A percentile compares a stretch with the other conserved stretches of the same genome.
Evolutionary conservation across 2,329 filamentous ascomycete species (phyloP).

Genomic region (Byssoonygena ceratinophila): DNA sequence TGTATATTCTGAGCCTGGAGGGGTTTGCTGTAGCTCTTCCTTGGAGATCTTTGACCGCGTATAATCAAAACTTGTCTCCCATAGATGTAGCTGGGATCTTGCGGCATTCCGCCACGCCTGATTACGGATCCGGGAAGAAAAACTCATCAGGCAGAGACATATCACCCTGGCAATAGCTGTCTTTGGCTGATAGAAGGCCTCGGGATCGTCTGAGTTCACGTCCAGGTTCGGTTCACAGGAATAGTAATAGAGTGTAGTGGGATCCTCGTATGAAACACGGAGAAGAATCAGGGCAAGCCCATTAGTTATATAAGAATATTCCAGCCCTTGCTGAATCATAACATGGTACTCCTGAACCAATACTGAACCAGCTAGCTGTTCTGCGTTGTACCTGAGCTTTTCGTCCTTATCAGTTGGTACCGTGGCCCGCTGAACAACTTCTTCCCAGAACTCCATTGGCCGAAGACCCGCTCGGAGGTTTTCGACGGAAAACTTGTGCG

Average conservation of each 20-base stretch:
- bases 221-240: slow-evolving; percentile 22
- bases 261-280: slow-evolving; percentile 18
- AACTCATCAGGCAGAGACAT: slow-evolving; percentile 22
- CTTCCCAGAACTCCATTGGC: slow-evolving; percentile 17
- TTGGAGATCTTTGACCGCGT: slow-evolving; percentile 17
- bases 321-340: slow-evolving; percentile 15
- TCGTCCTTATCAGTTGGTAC: slow-evolving; percentile 15
- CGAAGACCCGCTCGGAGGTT: slow-evolving; percentile 15
- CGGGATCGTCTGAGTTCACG: slow-evolving; percentile 10
- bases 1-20: slow-evolving; percentile 17
- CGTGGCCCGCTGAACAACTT: slow-evolving; percentile 17
- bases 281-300: slow-evolving; percentile 13
- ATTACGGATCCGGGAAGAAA: slow-evolving; percentile 14
- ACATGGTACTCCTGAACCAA: slow-evolving; percentile 14
- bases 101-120: slow-evolving; percentile 20
- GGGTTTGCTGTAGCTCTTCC: slow-evolving; percentile 17
- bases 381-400: slow-evolving; percentile 21
- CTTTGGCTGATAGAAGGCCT: slow-evolving; percentile 12
- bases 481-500: slow-evolving; percentile 18
- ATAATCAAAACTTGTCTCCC: slow-evolving; percentile 19
- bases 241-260: slow-evolving; percentile 23
- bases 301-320: slow-evolving; percentile 13
- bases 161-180: slow-evolving; percentile 20
- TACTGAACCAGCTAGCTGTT: slow-evolving; percentile 17
- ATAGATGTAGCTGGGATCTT: slow-evolving; percentile 15